Evolutionary conservation across 208 protist species (phyloP).

Genomic region (Leishmania tarentolae): DNA sequence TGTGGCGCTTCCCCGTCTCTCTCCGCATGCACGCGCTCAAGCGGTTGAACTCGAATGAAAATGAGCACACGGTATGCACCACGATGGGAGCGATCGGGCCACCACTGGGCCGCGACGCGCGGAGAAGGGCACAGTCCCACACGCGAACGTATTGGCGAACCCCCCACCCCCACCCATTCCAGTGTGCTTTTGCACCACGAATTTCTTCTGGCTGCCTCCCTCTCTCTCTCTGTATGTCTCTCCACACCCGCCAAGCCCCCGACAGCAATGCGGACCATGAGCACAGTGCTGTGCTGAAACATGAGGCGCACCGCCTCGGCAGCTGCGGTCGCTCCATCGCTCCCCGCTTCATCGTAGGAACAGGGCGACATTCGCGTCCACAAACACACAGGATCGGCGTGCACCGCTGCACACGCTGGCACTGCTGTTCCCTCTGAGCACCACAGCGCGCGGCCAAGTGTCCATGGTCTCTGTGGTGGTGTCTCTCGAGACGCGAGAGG

Average conservation of each 20-base stretch:
- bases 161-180: too few species aligned
- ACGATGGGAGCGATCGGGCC: not conserved
- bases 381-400: not conserved
- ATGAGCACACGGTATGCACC: too few species aligned
- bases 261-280: too few species aligned
- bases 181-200: not conserved
- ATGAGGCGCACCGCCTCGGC: too few species aligned
- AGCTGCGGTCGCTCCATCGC: too few species aligned
- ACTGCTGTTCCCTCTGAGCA: not conserved
- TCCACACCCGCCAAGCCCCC: not conserved
- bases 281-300: not conserved
- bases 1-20: not conserved
- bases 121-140: not conserved
- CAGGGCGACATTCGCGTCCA: not conserved
- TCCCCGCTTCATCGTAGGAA: too few species aligned
- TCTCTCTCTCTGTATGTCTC: not conserved
- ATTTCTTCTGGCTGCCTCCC: not conserved
- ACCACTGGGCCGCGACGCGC: not conserved
- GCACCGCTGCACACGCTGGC: not conserved
- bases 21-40: not conserved
- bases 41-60: too few species aligned
- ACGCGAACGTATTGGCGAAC: not conserved
- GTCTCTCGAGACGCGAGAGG: not conserved
- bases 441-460: not conserved
- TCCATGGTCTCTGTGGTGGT: not conserved